These are phyloP conservation scores for Marasmius sp. DNA, from an alignment of 1,284 basidiomycete genomes.

Conservation along the genomic window DNA sequence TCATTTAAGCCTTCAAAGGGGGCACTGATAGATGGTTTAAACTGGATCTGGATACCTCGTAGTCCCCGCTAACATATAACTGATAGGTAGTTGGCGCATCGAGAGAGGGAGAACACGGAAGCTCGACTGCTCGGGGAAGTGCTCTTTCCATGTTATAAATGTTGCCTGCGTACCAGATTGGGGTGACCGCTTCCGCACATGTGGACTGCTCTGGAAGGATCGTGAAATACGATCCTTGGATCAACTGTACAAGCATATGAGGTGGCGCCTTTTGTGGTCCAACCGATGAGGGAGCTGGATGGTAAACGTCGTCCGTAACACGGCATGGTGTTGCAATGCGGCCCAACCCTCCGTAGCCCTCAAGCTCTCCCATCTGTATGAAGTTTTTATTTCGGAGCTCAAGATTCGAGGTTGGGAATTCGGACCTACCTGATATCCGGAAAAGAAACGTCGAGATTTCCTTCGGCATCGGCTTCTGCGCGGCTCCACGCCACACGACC, in stretches of 20 bases:
- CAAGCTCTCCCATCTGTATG: constrained; percentile 62
- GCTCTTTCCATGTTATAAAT: constrained; percentile 62
- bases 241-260: constrained; percentile 44
- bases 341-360: constrained; percentile 81
- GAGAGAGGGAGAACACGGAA: constrained; percentile 46
- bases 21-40: background rate
- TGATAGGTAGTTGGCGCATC: constrained; percentile 47
- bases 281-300: constrained; percentile 40
- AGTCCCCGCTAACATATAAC: constrained; percentile 65
- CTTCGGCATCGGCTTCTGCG: constrained; percentile 36
- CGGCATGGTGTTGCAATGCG: constrained; percentile 69
- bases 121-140: constrained; percentile 45
- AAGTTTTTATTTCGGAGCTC: constrained; percentile 6
- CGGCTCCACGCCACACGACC: constrained; percentile 60
- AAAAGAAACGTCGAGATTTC: constrained; percentile 58
- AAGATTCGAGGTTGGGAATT: background rate
- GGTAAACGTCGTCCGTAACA: constrained; percentile 62
- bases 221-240: constrained; percentile 70
- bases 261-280: constrained; percentile 23
- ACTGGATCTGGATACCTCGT: constrained; percentile 52
- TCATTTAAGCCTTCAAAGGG: constrained; percentile 3
- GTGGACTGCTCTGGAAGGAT: constrained; percentile 41
- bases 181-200: constrained; percentile 27
- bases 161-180: constrained; percentile 73
- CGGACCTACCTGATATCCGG: constrained; percentile 52